Evolutionary conservation across 139 green algal genomes (phyloP), one percentile per base, ranked within the genome.

Genomic region (Parachlorella kessleri): DNA sequence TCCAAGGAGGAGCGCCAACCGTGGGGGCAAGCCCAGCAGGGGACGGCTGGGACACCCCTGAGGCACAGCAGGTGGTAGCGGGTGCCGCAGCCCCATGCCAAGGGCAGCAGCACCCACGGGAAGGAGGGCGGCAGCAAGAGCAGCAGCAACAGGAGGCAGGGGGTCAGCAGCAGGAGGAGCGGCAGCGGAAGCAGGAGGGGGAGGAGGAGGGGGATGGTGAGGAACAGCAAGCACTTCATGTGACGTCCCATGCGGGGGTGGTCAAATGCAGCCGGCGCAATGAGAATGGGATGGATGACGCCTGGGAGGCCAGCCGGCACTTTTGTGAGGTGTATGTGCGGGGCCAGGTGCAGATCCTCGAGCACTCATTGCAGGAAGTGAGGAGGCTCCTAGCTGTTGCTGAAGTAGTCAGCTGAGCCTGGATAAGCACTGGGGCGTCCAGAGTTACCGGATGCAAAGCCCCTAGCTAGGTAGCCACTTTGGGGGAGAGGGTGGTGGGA

Each of bases 251-350:
- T n/a, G n/a, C n/a, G n/a, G n/a, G n/a, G n/a, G n/a, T n/a, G n/a
- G n/a, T n/a, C n/a, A n/a, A n/a, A n/a, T n/a, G n/a, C n/a, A n/a
- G n/a, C n/a, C n/a, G 48, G 53, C 28, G 48, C 32, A 83, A 86
- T 39, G 80, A 85, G 55, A 85, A 85, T 30, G 80, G 80, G 2
- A 73, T 85, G 32, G 80, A 85, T 70, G 80, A 36, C 6, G 54
- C 65, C 73, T 85, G 72, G 72, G 21, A 40, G 33, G 64, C 41
- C 21, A 79, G 69, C 36, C 39, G 30, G 37, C 38, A 55, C 37
- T 82, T 82, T 39, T 85, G 80, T 66, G 35, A 55, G 26, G 37
- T 78, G 21, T 85, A 85, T 48, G 28, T 85, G 37, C 26, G 37
- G 38, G 80, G 80, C 10, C 80, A 85, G 65, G 41, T 26, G 18